Percentiles rank a stretch among this genome's conserved stretches.
Conservation (phyloP, 768 basidiomycete species). For the Trametes cinnabarina region DNA sequence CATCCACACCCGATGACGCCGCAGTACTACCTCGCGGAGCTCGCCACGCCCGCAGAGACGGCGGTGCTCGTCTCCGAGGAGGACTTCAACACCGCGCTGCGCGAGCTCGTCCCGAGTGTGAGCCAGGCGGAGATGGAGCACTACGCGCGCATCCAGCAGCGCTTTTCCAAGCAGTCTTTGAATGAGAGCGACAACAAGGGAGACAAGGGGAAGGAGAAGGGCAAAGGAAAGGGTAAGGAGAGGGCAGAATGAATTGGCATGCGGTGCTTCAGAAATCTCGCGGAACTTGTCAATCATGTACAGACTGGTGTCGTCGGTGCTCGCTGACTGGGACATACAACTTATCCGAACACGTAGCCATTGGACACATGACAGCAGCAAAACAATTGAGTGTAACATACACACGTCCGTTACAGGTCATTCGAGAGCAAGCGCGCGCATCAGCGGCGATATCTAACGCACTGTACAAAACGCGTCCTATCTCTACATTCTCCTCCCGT, state of each 20-base stretch:
- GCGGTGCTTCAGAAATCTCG: neutral
- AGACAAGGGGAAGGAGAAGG: neutral
- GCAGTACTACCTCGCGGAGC: constrained; percentile 86
- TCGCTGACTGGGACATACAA: too few relatives aligned
- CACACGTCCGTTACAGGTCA: constrained; percentile 1
- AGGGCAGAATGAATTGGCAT: neutral
- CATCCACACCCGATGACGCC: constrained; percentile 75
- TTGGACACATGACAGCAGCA: neutral
- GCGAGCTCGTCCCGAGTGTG: constrained; percentile 74
- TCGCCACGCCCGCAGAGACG: constrained; percentile 68
- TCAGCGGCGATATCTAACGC: neutral
- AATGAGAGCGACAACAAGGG: neutral
- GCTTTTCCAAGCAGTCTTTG: constrained; percentile 48
- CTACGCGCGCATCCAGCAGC: constrained; percentile 69
- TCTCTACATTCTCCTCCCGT: neutral
- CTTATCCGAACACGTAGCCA: too few relatives aligned
- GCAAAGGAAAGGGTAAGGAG: neutral
- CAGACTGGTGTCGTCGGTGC: too few relatives aligned
- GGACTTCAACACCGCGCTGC: constrained; percentile 78
- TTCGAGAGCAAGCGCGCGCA: neutral
- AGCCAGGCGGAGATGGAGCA: constrained; percentile 83
- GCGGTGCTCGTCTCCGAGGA: constrained; percentile 67
- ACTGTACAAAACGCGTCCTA: neutral
- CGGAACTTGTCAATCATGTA: too few relatives aligned
- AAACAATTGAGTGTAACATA: neutral